phyloP scores from a whole-genome alignment of 495 filamentous ascomycete genomes.

The Neurospora sp. region DNA sequence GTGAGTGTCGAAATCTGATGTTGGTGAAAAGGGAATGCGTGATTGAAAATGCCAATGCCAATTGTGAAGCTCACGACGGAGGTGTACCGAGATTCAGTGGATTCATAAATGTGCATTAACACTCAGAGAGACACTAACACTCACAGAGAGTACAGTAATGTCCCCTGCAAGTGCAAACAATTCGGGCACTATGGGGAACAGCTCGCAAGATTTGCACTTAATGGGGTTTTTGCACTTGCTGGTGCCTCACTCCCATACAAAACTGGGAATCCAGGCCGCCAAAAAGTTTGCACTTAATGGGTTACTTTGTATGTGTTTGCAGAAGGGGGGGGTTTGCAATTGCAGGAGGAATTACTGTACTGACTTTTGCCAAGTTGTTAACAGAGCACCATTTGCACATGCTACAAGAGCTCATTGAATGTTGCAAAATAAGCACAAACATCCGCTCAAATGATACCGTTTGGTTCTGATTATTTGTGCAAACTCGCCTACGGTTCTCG shows the following conservation, averaged over 20 bases:
- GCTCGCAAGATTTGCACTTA: too few relatives aligned
- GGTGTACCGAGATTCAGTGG: background rate
- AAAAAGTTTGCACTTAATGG: too few relatives aligned
- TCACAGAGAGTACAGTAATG: background rate
- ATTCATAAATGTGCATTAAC: background rate
- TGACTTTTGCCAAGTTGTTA: background rate
- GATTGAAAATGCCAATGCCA: background rate
- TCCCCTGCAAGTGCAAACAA: too few relatives aligned
- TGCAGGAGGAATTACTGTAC: too few relatives aligned
- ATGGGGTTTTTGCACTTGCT: too few relatives aligned
- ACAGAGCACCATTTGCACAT: background rate
- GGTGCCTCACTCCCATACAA: too few relatives aligned
- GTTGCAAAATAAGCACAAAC: background rate
- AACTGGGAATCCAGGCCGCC: too few relatives aligned
- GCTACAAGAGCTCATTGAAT: background rate
- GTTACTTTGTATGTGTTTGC: too few relatives aligned
- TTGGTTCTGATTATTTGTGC: background rate
- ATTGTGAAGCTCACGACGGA: background rate
- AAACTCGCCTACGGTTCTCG: background rate
- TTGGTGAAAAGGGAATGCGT: background rate
- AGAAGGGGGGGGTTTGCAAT: too few relatives aligned
- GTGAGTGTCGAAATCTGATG: background rate
- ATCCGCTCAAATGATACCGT: background rate
- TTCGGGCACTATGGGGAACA: too few relatives aligned
- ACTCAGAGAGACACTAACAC: background rate